A percentile compares a stretch with the other conserved stretches of the same genome.
These are phyloP conservation scores for Ophiosphaerella herpotricha DNA, from an alignment of 2,329 filamentous ascomycete species.

Conservation along the genomic window DNA sequence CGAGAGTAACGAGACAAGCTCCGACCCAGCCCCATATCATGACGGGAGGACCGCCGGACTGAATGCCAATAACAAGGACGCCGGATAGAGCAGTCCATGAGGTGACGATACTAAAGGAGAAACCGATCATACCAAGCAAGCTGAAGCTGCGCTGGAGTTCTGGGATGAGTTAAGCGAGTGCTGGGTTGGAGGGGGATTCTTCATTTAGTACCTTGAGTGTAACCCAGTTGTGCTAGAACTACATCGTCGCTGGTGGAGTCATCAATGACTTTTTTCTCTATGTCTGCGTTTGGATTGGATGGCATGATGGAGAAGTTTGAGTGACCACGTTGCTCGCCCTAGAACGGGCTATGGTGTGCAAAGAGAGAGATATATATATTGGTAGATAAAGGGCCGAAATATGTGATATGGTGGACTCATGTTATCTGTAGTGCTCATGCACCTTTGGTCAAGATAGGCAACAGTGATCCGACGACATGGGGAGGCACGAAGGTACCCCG, in stretches of 20 bases:
- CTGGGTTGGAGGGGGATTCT: not conserved
- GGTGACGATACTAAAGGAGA: constrained; percentile 63
- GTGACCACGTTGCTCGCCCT: no score
- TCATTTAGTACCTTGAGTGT: constrained; percentile 40
- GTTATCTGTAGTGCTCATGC: no score
- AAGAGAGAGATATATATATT: no score
- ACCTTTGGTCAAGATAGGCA: no score
- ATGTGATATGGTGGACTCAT: no score
- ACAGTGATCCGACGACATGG: no score
- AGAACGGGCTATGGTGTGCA: no score
- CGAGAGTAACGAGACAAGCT: constrained; percentile 56
- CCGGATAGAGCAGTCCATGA: constrained; percentile 63
- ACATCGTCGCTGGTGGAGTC: constrained; percentile 42
- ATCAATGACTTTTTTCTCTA: constrained; percentile 32
- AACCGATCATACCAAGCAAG: constrained; percentile 62
- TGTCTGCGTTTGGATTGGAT: constrained; percentile 18
- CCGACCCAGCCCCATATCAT: constrained; percentile 64
- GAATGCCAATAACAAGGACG: constrained; percentile 61
- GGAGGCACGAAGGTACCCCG: no score
- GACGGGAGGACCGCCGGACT: constrained; percentile 61
- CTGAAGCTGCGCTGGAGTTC: constrained; percentile 63
- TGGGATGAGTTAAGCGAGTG: constrained; percentile 23
- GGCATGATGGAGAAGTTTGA: constrained; percentile 7
- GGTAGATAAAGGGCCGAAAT: no score
- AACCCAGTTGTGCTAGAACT: constrained; percentile 48